Base-by-base conservation (phyloP, 345 rosid species). In the Euclidium syriacum region DNA sequence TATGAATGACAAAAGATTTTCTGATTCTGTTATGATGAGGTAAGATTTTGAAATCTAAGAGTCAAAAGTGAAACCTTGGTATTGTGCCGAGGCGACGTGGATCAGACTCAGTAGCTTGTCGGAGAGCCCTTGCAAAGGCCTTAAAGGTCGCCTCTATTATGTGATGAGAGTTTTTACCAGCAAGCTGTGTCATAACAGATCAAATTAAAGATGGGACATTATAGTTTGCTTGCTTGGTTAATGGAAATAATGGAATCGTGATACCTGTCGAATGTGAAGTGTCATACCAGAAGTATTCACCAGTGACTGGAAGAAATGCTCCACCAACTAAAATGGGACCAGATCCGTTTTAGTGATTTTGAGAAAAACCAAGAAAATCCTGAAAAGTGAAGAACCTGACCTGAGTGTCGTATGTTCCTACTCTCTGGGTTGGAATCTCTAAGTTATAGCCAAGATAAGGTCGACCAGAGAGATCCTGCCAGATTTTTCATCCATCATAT, bases 251-350 rank as follows among this genome's bases (percentile, higher is more conserved):
- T 8, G 9, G 17, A 22, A 27, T 19, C 22, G 7, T 27, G 6
- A 67, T 82, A 94, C 96, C 90, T 87, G 92, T 34, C 89, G 83
- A 7, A 94, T 87, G 74, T 90, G 99, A 71, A 87, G 96, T 15
- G 99, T 94, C 96, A 94, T 86, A 35, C 97, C 95, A 49, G 96
- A 82, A 57, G 96, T 87, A 71, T 90, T 86, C 75, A 85, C 96
- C 73, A 90, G 75, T 32, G 97, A 94, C 67, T 85, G 95, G 77
- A 94, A 90, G 78, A 90, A 87, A 59, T 87, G 96, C 75, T 90
- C 99, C 81, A 84, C 96, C 83, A 90, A 70, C 99, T 94, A 72
- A 42, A 78, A 35, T 16, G 56, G 26, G 9, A 60, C 39, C 65
- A 52, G 44, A 16, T 2, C 57, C 33, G 11, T 57, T 65, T n/a